Conservation (phyloP, 2,329 filamentous ascomycete genomes). For the Fusarium pilosicola region DNA sequence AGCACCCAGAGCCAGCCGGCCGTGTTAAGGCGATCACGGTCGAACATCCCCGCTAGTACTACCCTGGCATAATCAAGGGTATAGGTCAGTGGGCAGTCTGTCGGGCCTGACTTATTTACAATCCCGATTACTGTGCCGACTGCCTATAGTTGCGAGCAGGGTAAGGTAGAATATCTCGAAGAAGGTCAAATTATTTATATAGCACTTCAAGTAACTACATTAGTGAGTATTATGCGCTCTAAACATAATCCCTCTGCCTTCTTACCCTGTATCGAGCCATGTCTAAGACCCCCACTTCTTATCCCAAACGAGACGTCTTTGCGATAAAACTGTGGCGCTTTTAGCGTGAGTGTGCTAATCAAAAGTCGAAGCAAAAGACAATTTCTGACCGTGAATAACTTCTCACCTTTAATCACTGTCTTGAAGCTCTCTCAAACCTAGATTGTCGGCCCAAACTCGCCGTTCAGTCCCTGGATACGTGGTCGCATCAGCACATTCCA, state of each 20-base stretch:
- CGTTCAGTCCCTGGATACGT: not conserved
- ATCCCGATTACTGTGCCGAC: not conserved
- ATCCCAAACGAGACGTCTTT: not conserved
- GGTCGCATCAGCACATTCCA: not conserved
- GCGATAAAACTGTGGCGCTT: not conserved
- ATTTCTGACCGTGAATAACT: not conserved
- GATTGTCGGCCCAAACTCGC: fast-evolving
- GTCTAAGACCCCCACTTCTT: not conserved
- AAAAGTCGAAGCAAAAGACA: not conserved
- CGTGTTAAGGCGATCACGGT: fast-evolving
- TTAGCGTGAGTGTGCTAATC: not conserved
- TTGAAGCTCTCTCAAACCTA: not conserved
- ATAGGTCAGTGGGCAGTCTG: fast-evolving
- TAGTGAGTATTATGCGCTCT: too few relatives aligned
- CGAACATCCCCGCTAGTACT: too few relatives aligned
- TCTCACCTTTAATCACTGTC: not conserved
- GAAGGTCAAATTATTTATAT: not conserved
- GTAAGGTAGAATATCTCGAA: fast-evolving
- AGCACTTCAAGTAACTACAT: fast-evolving
- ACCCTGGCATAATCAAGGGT: too few relatives aligned
- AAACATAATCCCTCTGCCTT: not conserved
- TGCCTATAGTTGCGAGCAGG: too few relatives aligned
- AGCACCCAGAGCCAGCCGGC: too few relatives aligned
- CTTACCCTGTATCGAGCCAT: not conserved
- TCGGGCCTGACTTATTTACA: not conserved